Evolutionary conservation across 495 filamentous ascomycete genomes (phyloP).

Genomic region (Hamigera avellanea): DNA sequence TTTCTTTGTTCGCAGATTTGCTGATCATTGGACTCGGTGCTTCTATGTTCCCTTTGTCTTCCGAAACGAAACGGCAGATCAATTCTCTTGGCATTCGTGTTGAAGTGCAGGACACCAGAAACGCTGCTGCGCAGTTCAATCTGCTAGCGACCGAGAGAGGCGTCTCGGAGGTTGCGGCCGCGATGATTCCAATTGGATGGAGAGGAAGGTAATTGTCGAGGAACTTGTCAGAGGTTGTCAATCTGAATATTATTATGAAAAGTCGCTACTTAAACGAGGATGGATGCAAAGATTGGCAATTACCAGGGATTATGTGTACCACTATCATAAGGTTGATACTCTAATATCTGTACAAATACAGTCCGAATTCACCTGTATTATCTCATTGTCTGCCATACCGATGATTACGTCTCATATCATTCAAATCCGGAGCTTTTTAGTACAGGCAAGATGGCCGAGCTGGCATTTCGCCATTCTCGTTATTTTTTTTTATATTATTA

Average conservation of each 20-base stretch:
- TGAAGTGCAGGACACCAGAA: slow-evolving; percentile 85
- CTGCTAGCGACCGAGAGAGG: slow-evolving; percentile 75
- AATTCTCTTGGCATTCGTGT: slow-evolving; percentile 71
- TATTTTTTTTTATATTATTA: too few species aligned
- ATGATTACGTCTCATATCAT: too few species aligned
- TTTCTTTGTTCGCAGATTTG: slow-evolving; percentile 47
- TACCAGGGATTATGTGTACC: slow-evolving; percentile 1
- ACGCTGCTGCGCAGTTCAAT: slow-evolving; percentile 88
- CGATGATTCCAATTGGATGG: slow-evolving; percentile 81
- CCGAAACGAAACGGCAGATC: slow-evolving; percentile 57
- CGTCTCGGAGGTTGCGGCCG: slow-evolving; percentile 70
- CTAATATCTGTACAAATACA: not conserved
- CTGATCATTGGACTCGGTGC: slow-evolving; percentile 80
- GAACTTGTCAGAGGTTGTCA: too few species aligned
- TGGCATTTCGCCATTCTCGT: too few species aligned
- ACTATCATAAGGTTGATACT: not conserved
- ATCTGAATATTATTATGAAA: too few species aligned
- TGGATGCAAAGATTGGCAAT: too few species aligned
- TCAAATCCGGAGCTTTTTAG: too few species aligned
- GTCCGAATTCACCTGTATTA: too few species aligned
- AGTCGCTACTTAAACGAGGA: too few species aligned
- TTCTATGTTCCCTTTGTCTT: slow-evolving; percentile 61
- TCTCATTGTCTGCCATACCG: too few species aligned
- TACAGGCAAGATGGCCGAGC: too few species aligned
- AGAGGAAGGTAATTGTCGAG: slow-evolving; percentile 32